Evolutionary conservation across 2,329 filamentous ascomycete species (phyloP), one percentile per base, ranked within the genome.

Genomic region (Bipolaris zeicola): DNA sequence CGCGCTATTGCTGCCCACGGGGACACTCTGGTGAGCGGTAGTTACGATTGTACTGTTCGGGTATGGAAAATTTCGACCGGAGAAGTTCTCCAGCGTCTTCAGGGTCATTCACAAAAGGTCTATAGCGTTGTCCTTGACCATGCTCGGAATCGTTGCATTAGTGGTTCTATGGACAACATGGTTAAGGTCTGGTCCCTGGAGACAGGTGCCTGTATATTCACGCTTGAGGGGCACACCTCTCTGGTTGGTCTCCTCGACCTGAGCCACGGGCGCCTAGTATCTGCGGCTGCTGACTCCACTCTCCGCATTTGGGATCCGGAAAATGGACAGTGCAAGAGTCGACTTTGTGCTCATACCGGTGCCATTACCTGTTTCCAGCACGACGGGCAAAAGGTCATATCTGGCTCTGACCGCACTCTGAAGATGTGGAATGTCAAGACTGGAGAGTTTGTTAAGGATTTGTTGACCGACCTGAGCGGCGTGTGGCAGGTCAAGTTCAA

Each of bases 401-500:
- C 91, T 38, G 95, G 95, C 52, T 96, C 92, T 57, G 95, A 99
- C 75, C 88, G 94, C 69, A 97, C 92, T 3, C 82, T 99, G 62
- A 99, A 99, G 81, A 96, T 99, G 91, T 99, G 95, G 95, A 92
- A 99, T 71, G 90, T 97, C 47, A 87, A 88, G 68, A 96, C 89
- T 1, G 95, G 95, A 46, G 90, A 97, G 68, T 97, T 92, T 74
- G 87, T 96, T 50, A 90, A 94, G 65, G 94, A 99, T 76, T 84
- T 99, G 39, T 82, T 99, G 69, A 96, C 92, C 13, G 93, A 97
- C 70, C 83, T 99, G 34, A 94, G 89, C 65, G 93, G 94, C n/a
- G 95, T 99, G 6, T 99, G 95, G 95, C 95, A 99, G 79, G 95
- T 99, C 69, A 95, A 95, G 70, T 99, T 99, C 78, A 93, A 99